These are phyloP conservation scores for Moricandia moricandioides DNA, from an alignment of 345 rosid genomes.

Conservation along the genomic window DNA sequence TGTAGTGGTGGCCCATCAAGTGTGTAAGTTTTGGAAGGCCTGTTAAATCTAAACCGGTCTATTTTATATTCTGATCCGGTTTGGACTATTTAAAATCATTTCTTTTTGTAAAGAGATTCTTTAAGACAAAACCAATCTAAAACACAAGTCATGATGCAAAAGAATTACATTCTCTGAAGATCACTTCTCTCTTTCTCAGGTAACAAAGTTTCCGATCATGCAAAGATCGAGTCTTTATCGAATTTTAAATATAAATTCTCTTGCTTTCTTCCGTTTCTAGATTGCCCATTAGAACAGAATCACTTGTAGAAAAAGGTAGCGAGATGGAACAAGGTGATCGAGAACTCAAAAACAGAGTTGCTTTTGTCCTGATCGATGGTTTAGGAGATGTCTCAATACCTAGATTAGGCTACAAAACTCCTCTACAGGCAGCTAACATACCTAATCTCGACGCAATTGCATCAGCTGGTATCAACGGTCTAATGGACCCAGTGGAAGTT, in stretches of 20 bases:
- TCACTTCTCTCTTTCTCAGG: constrained; percentile 20
- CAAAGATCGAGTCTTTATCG: background rate
- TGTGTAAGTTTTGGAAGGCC: background rate
- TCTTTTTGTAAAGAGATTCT: background rate
- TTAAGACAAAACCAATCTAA: constrained; percentile 8
- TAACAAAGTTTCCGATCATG: constrained; percentile 5
- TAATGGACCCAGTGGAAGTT: constrained; percentile 99
- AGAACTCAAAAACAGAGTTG: constrained; percentile 65
- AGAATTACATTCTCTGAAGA: constrained; percentile 10
- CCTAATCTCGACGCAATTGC: constrained; percentile 85
- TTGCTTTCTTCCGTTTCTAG: background rate
- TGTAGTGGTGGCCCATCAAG: background rate
- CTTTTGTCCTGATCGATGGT: constrained; percentile 88
- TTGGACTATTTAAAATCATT: background rate
- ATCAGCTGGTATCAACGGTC: constrained; percentile 86
- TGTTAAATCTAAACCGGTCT: constrained; percentile 1
- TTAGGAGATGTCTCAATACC: constrained; percentile 90
- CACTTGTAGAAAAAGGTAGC: background rate
- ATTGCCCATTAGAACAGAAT: background rate
- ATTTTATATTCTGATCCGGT: background rate
- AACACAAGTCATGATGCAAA: background rate
- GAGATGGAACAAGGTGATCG: constrained; percentile 34
- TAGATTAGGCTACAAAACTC: constrained; percentile 67
- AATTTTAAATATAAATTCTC: background rate
- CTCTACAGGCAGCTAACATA: constrained; percentile 70